Evolutionary conservation across 2,329 filamentous ascomycete genomes (phyloP), one percentile per base, ranked within the genome.

Genomic region (Aspergillus tamarii): DNA sequence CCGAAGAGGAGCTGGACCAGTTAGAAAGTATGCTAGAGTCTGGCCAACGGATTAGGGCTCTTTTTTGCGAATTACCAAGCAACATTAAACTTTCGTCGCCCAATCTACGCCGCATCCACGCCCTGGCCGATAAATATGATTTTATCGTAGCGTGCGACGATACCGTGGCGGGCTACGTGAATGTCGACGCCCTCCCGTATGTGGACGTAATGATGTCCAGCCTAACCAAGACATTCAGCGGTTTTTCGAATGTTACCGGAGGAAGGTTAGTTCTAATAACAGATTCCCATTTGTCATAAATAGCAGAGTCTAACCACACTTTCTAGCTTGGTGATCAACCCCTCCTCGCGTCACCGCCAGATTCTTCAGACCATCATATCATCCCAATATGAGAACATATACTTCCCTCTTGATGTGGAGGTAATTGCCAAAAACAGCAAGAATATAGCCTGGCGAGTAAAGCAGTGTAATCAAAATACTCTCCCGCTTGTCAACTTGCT

Each of bases 151-250:
- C 16, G 8, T 57, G 54, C 36, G 54, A 57, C 54, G 54, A 41
- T 14, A 57, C 34, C 2, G 54, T 57, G 14, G 32, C 54, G 2
- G 36, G 34, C 3, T 43, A 21, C 10, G 54, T 28, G 1, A 57
- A 57, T 28, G 7, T 43, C 1, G 54, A 57, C 28, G 34, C 16
- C 8, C 11, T 57, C 8, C 54, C 54, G 21, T 57, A 23, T n/a
- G 54, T 57, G 36, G 54, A 57, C 26, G 39, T 45, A 9, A 43
- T 43, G 16, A 21, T 45, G 2, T 28, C 36, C 4, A 57, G 55
- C 23, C 19, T 57, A 23, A 45, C 55, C 9, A 57, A 57, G 23
- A 45, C 39, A 7, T 57, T 57, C 23, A 57, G 55, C 19, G 55
- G 55, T 4, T 5, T 21, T 2, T 57, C 36, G 1, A 57, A 57